Conservation (phyloP, 1,284 basidiomycete species). For the Cutaneotrichosporon curvatum region DNA sequence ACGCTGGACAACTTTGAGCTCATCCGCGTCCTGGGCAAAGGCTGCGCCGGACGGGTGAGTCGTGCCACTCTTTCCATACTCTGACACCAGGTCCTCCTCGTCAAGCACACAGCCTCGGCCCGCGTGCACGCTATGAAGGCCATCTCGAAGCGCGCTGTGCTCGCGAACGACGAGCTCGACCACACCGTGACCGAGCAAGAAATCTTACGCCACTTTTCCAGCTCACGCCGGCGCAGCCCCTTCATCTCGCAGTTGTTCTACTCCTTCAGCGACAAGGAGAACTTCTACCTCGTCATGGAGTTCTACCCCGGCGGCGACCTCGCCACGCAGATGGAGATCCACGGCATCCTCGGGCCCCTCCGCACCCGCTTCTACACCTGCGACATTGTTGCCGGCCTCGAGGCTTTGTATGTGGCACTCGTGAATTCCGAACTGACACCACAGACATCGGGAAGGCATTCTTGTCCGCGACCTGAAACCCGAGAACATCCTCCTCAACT, state of each 20-base stretch:
- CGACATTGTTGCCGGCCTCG: constrained; percentile 90
- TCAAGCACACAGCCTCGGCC: constrained; percentile 63
- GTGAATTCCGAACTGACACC: too few relatives aligned
- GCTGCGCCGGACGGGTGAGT: constrained; percentile 78
- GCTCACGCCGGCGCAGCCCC: constrained; percentile 59
- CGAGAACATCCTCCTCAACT: constrained; percentile 89
- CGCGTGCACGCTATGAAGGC: constrained; percentile 88
- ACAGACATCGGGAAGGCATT: constrained; percentile 47
- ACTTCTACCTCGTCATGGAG: constrained; percentile 65
- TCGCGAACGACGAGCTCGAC: constrained; percentile 88
- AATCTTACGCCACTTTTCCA: constrained; percentile 76
- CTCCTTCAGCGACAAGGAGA: constrained; percentile 93
- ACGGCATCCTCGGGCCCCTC: constrained; percentile 84
- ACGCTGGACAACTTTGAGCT: constrained; percentile 86
- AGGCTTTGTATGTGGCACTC: constrained; percentile 59
- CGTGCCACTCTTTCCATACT: neutral
- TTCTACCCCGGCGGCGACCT: constrained; percentile 95
- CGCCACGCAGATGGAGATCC: constrained; percentile 88
- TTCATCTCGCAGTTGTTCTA: constrained; percentile 92
- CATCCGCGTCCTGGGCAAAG: constrained; percentile 90
- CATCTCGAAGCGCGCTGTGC: constrained; percentile 89
- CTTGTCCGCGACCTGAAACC: constrained; percentile 48
- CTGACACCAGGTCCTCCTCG: constrained; percentile 59
- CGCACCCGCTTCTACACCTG: constrained; percentile 91
- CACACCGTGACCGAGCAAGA: constrained; percentile 93